Percentiles rank a stretch among this genome's conserved stretches.
phyloP scores from a whole-genome alignment of 805 yeast species.

The Schwanniomyces vanrijiae region DNA sequence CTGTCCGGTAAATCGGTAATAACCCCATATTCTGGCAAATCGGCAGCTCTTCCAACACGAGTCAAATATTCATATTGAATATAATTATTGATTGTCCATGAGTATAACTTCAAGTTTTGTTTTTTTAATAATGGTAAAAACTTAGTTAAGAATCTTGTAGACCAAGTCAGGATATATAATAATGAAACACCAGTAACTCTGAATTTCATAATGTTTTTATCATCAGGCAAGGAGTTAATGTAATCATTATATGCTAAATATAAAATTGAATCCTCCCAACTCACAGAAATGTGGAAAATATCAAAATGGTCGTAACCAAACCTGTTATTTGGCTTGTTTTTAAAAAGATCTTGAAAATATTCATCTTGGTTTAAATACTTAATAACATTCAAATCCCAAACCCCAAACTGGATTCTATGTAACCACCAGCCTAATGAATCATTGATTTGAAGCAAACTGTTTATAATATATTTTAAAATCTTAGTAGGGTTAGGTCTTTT shows the following conservation, averaged over 20 bases:
- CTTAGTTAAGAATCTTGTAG: constrained; percentile 28
- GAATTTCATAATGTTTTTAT: constrained; percentile 18
- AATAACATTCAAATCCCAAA: constrained; percentile 40
- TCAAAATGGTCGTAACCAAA: constrained; percentile 29
- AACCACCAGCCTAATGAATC: constrained; percentile 38
- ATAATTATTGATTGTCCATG: constrained; percentile 42
- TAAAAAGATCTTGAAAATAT: constrained; percentile 27
- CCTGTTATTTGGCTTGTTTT: constrained; percentile 7
- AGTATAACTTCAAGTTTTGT: constrained; percentile 31
- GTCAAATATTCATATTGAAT: constrained; percentile 35
- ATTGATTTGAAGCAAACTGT: constrained; percentile 27
- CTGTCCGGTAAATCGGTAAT: constrained; percentile 36
- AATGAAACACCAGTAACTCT: constrained; percentile 37
- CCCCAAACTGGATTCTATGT: constrained; percentile 36
- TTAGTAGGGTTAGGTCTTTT: constrained; percentile 39
- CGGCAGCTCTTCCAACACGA: constrained; percentile 21
- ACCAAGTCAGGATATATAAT: constrained; percentile 39
- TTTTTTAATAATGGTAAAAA: constrained; percentile 36
- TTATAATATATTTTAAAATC: constrained; percentile 26
- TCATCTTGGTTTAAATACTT: constrained; percentile 41
- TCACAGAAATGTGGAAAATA: constrained; percentile 33
- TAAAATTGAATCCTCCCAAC: constrained; percentile 32
- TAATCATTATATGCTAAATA: constrained; percentile 37
- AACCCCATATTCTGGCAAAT: constrained; percentile 33
- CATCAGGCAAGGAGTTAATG: constrained; percentile 21